Percentiles rank a stretch among this genome's conserved stretches.
Conservation (phyloP, 129 eudicot species). For the Saussurea involucrata region DNA sequence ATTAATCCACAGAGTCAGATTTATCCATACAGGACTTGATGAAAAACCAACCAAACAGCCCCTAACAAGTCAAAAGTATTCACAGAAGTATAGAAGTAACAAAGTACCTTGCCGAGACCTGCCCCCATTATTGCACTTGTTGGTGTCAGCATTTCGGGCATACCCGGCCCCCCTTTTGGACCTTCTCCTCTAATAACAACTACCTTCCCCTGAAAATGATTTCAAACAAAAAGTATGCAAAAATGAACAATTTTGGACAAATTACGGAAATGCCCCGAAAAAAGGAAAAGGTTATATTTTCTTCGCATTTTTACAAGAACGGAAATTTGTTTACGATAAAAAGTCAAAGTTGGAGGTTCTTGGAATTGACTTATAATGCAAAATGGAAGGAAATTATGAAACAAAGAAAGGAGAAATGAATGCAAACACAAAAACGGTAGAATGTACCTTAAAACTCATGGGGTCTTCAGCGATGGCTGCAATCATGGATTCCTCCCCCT, state of each 20-base stretch:
- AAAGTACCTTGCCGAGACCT: conserved; percentile 88
- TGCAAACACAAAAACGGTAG: not conserved
- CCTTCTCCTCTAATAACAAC: conserved; percentile 99
- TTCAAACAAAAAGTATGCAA: not conserved
- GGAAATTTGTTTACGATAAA: no score
- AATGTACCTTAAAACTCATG: conserved; percentile 66
- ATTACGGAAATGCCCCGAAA: not conserved
- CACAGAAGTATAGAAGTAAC: not conserved
- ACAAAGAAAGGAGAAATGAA: not conserved
- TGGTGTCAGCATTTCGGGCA: conserved; percentile 99
- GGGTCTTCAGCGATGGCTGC: conserved; percentile 86
- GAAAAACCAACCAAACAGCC: no score
- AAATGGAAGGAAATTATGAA: not conserved
- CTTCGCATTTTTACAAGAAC: no score
- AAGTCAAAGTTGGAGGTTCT: not conserved
- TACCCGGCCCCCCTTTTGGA: conserved; percentile 98
- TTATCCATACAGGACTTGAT: no score
- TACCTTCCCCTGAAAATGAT: conserved; percentile 71
- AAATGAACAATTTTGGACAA: not conserved
- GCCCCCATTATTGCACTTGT: conserved; percentile 99
- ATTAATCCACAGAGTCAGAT: no score
- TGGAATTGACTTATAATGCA: not conserved
- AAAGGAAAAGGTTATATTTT: not conserved
- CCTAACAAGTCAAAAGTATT: not conserved
- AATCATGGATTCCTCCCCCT: conserved; percentile 98